Conservation (phyloP, 768 basidiomycete genomes). For the Lentinula boryana region DNA sequence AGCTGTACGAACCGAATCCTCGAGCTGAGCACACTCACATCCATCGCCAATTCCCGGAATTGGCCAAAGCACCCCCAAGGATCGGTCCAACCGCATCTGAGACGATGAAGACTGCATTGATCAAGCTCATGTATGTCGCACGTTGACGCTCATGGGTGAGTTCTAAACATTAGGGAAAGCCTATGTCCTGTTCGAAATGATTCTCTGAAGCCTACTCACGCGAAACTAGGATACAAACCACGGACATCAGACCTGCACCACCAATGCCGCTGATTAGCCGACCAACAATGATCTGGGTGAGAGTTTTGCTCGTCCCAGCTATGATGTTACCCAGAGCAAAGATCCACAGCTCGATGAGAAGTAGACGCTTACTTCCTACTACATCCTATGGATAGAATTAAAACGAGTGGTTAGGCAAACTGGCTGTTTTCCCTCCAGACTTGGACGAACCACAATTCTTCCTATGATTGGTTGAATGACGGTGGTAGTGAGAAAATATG, state of each 20-base stretch:
- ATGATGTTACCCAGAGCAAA: conserved; percentile 20
- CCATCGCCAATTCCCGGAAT: conserved; percentile 23
- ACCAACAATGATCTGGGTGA: conserved; percentile 19
- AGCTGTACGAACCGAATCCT: not conserved
- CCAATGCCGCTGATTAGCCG: conserved; percentile 20
- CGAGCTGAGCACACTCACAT: conserved; percentile 11
- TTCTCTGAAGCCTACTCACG: conserved; percentile 11
- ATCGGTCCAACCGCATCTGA: conserved; percentile 20
- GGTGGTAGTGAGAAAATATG: conserved; percentile 20
- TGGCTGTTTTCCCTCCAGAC: no score
- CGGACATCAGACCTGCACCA: conserved; percentile 18
- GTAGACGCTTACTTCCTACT: conserved; percentile 16
- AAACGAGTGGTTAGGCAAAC: not conserved
- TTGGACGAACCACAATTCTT: conserved; percentile 15
- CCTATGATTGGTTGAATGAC: conserved; percentile 19
- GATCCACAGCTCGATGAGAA: conserved; percentile 20
- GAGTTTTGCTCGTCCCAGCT: conserved; percentile 16
- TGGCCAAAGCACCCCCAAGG: conserved; percentile 17
- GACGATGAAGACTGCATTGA: conserved; percentile 19
- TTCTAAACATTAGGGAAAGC: conserved; percentile 8
- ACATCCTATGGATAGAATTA: conserved; percentile 15
- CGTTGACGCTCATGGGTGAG: conserved; percentile 21
- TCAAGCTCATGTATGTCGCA: conserved; percentile 20
- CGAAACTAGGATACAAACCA: conserved; percentile 16
- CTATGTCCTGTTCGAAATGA: not conserved